A percentile compares a stretch with the other conserved stretches of the same genome.
Evolutionary conservation across 768 basidiomycete genomes (phyloP).

Genomic region (Asterophora parasitica): DNA sequence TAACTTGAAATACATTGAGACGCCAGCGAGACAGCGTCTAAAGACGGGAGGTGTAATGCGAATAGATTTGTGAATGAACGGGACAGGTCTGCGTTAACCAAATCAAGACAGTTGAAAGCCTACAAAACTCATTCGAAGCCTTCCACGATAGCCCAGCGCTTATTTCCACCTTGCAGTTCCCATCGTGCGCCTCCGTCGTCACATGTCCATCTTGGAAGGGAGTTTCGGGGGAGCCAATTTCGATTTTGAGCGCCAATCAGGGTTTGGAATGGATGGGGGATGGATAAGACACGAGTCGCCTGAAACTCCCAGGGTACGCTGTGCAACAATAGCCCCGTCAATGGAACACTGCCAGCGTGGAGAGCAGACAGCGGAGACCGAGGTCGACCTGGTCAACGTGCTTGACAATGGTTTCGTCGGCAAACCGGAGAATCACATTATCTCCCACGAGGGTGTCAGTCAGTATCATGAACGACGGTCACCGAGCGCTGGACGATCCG

Average conservation of each 20-base stretch:
- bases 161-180: not conserved
- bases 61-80: too few species aligned
- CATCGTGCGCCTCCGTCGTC: too few species aligned
- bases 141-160: not conserved
- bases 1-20: too few species aligned
- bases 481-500: constrained; percentile 30
- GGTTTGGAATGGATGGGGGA: too few species aligned
- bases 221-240: not conserved
- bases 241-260: not conserved
- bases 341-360: not conserved
- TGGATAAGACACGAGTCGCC: too few species aligned
- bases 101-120: too few species aligned
- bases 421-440: constrained; percentile 33
- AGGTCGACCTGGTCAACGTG: constrained; percentile 10
- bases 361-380: not conserved
- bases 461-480: constrained; percentile 45
- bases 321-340: too few species aligned
- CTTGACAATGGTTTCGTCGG: constrained; percentile 15
- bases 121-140: not conserved
- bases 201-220: too few species aligned
- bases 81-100: too few species aligned
- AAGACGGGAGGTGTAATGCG: not conserved
- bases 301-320: too few species aligned
- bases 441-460: constrained; percentile 47
- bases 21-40: not conserved